Evolutionary conservation across 106 monocot genomes (phyloP).

Genomic region (Dendrobium huoshanense): DNA sequence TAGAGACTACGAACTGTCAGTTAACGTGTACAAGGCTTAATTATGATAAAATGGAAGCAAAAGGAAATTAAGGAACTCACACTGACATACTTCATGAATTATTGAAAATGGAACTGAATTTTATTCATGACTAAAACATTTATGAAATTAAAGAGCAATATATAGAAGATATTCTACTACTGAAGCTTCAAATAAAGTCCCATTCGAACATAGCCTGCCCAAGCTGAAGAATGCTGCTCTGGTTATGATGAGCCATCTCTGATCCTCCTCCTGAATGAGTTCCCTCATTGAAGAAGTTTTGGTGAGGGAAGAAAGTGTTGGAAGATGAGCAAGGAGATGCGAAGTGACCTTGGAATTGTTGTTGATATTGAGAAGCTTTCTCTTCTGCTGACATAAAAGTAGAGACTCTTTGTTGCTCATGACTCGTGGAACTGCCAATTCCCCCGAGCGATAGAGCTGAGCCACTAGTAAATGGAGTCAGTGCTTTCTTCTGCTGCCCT

Average conservation of each 20-base stretch:
- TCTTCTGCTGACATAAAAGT: neutral
- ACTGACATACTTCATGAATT: too few relatives aligned
- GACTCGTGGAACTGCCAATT: too few relatives aligned
- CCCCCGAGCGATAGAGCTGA: neutral
- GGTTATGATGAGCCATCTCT: neutral
- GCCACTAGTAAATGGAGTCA: neutral
- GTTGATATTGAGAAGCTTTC: too few relatives aligned
- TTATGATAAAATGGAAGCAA: too few relatives aligned
- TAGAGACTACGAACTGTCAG: too few relatives aligned
- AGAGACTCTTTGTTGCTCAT: neutral
- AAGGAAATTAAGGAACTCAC: too few relatives aligned
- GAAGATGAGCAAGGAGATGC: neutral
- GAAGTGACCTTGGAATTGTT: neutral
- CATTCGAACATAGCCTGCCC: conserved; percentile 4
- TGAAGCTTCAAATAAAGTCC: neutral
- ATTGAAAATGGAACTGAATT: too few relatives aligned
- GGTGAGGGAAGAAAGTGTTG: neutral
- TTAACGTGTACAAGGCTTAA: too few relatives aligned
- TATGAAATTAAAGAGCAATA: too few relatives aligned
- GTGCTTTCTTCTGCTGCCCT: too few relatives aligned
- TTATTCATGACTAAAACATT: neutral
- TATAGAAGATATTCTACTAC: too few relatives aligned
- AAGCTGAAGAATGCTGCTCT: neutral
- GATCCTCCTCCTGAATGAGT: neutral
- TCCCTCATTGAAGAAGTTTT: neutral